phyloP scores from a whole-genome alignment of 257 asterid species.

The Lantana camara region DNA sequence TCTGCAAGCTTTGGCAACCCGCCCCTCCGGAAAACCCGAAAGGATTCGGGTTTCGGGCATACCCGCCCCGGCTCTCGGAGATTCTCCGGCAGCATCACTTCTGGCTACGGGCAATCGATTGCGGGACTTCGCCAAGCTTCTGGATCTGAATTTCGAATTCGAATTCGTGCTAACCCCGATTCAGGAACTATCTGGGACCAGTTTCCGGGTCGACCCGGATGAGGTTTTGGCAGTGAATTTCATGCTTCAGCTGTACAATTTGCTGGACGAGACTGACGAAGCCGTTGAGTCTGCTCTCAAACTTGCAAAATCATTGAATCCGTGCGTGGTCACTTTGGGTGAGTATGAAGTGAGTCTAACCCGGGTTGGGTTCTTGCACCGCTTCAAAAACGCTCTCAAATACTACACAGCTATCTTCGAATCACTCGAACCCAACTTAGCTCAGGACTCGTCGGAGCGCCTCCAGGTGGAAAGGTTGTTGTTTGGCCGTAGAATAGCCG shows the following conservation, averaged over 20 bases:
- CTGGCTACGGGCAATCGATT: constrained; percentile 87
- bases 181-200: constrained; percentile 47
- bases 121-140: constrained; percentile 70
- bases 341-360: constrained; percentile 76
- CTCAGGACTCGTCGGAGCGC: constrained; percentile 74
- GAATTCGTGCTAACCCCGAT: constrained; percentile 71
- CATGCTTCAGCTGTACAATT: constrained; percentile 83
- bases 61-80: constrained; percentile 77
- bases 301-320: constrained; percentile 75
- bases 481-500: constrained; percentile 73
- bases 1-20: constrained; percentile 89
- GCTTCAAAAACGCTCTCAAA: constrained; percentile 72
- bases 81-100: constrained; percentile 60
- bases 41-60: constrained; percentile 79
- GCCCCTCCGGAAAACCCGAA: constrained; percentile 84
- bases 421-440: constrained; percentile 71
- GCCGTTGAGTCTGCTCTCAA: constrained; percentile 62
- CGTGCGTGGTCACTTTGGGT: constrained; percentile 80
- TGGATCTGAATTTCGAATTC: constrained; percentile 87
- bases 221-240: constrained; percentile 77
- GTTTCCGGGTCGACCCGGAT: constrained; percentile 68
- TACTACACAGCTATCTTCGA: constrained; percentile 82
- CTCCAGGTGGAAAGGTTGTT: constrained; percentile 61
- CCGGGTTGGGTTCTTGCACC: constrained; percentile 61
- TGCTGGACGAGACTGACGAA: constrained; percentile 59